Evolutionary conservation across 2,329 filamentous ascomycete genomes (phyloP), one percentile per base, ranked within the genome.

Genomic region (Hortaea werneckii): DNA sequence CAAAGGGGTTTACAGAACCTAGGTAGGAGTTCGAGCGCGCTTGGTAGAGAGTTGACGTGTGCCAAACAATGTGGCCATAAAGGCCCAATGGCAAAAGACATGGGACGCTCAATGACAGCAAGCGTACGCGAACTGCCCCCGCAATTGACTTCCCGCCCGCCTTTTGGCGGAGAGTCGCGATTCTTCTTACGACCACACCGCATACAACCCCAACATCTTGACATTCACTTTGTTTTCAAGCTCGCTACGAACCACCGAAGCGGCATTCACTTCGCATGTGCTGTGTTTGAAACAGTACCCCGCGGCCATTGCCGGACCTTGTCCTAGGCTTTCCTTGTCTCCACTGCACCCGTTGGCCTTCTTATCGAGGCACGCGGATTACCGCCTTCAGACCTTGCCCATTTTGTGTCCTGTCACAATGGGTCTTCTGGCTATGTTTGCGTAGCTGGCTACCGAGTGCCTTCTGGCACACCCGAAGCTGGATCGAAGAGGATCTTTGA

Each of bases 371-470:
- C 32, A 35, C 32, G 32, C 32, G n/a, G 32, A n/a, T 35, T 35
- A 35, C 32, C 32, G 9, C 32, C 32, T 35, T 35, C 32, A 35
- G 32, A 9, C 9, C 32, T 20, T 20, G 20, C 32, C 32, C 32
- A 35, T 35, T n/a, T 35, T 35, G 32, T 35, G 32, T 11, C 6
- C 34, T 7, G 27, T 44, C 41, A 48, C 45, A 37, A 48, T 46
- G 41, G 44, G 41, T 42, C 12, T 37, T 6, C 20, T 40, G 30
- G 13, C 12, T n/a, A 45, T 40, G 45, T n/a, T 8, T 29, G 37
- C 30, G 28, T 48, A 48, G 45, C 41, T 41, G 28, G 35, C 30
- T 29, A 12, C 29, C 20, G 45, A 20, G 30, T 44, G 45, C 45
- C 45, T 32, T 41, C 28, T 37, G 45, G 45, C 45, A 44, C 27